Evolutionary conservation across 2,329 filamentous ascomycete genomes (phyloP), one percentile per base, ranked within the genome.

Genomic region (Tolypocladium pustulatum): DNA sequence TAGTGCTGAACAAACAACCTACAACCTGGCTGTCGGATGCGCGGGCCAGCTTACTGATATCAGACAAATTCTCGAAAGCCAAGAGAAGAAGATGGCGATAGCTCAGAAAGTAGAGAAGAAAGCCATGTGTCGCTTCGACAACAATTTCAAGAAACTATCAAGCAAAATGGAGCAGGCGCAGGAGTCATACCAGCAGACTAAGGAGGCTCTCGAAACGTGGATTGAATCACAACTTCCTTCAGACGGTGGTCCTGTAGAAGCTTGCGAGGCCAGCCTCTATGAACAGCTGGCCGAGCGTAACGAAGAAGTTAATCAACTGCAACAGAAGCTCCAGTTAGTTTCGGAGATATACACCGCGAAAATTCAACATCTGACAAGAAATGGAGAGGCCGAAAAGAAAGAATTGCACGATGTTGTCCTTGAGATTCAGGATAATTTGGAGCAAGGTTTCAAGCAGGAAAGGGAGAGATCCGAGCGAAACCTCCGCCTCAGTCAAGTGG

Each of bases 361-460:
- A 25, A 54, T 69, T 5, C 63, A 67, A 12, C 8, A 52, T 3
- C 54, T 69, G 53, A 59, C 60, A 5, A 54, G 58, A 13, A 59
- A 60, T 15, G 61, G 62, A 17, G 58, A 65, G 30, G 58, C 58
- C 43, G 38, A 58, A 15, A 61, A 65, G 34, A 46, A 60, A 8
- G 41, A 62, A n/a, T 22, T 71, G 1, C 62, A 63, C 20, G 34
- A 37, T 7, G 54, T 64, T 32, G 57, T 66, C 15, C 49, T 58
- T 1, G 62, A 63, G 7, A 61, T 72, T 58, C 62, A 57, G 27
- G 43, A 41, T 6, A 56, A 58, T 10, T 59, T 73, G 20, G 61
- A 67, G 15, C 40, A 64, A 32, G 63, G 64, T 1, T 61, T 72
- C 46, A 58, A 60, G 10, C 57, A 62, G 49, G 66, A 66, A 41